Evolutionary conservation across 441 rosid genomes (phyloP).

Genomic region (Gossypium aridum): DNA sequence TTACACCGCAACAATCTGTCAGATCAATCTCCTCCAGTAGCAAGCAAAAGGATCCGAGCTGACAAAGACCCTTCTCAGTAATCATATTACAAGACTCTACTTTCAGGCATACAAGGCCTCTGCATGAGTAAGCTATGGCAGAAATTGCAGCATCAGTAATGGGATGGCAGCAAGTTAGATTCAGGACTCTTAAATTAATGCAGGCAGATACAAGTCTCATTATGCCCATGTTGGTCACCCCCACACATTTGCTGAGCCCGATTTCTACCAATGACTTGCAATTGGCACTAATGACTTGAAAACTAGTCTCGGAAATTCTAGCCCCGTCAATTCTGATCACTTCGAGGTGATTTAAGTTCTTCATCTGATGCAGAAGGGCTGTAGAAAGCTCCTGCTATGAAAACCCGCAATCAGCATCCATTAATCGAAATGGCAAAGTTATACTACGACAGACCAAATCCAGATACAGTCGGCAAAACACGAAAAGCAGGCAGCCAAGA

Average conservation of each 20-base stretch:
- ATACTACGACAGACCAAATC: background rate
- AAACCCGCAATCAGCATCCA: background rate
- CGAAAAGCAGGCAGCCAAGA: background rate
- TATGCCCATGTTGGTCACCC: constrained; percentile 55
- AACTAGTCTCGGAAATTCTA: constrained; percentile 44
- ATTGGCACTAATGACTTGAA: constrained; percentile 35
- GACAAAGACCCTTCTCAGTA: constrained; percentile 67
- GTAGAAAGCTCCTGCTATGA: constrained; percentile 50
- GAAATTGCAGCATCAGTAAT: constrained; percentile 70
- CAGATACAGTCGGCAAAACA: background rate
- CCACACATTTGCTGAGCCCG: constrained; percentile 71
- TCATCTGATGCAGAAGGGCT: constrained; percentile 30
- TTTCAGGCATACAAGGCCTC: constrained; percentile 53
- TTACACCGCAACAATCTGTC: constrained; percentile 67
- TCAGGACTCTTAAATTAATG: constrained; percentile 41
- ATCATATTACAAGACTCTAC: constrained; percentile 81
- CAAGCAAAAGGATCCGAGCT: constrained; percentile 54
- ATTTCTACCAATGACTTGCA: constrained; percentile 61
- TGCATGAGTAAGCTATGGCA: constrained; percentile 62
- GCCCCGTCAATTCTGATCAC: constrained; percentile 56
- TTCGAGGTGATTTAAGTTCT: constrained; percentile 53
- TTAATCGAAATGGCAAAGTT: background rate
- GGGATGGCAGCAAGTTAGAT: constrained; percentile 65
- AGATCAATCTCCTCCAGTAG: constrained; percentile 79
- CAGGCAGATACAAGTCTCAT: constrained; percentile 53